Conservation (phyloP, 1,139 yeast genomes). For the Hansenula anomala region DNA sequence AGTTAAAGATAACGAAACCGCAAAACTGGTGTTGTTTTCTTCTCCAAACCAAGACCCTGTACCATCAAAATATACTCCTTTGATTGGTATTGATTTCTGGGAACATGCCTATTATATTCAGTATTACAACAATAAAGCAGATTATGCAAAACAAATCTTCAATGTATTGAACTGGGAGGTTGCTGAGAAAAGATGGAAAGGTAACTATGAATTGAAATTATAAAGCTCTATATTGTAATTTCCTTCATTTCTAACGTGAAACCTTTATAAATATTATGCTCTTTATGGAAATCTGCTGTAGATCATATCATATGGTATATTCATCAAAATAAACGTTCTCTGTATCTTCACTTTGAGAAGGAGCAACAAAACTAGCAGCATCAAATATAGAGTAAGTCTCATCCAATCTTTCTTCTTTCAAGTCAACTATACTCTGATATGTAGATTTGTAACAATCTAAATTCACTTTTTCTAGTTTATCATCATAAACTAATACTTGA, state of each 20-base stretch:
- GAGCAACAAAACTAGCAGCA: constrained; percentile 26
- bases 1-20: constrained; percentile 76
- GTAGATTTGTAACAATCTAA: constrained; percentile 55
- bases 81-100: constrained; percentile 95
- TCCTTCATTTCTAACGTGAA: too few relatives aligned
- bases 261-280: too few relatives aligned
- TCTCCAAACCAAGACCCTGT: constrained; percentile 89
- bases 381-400: constrained; percentile 33
- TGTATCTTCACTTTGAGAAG: constrained; percentile 24
- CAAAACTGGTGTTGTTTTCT: constrained; percentile 70
- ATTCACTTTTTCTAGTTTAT: constrained; percentile 64
- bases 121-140: constrained; percentile 87
- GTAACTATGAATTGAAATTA: constrained; percentile 4
- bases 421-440: constrained; percentile 40
- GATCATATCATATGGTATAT: constrained; percentile 25
- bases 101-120: constrained; percentile 96
- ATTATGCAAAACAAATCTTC: constrained; percentile 94
- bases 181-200: constrained; percentile 56
- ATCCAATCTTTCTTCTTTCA: constrained; percentile 23
- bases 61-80: constrained; percentile 54
- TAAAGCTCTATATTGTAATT: too few relatives aligned
- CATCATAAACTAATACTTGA: constrained; percentile 85
- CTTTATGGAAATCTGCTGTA: too few relatives aligned
- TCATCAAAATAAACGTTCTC: constrained; percentile 35
- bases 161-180: constrained; percentile 92